Evolutionary conservation across 345 rosid species (phyloP).

Genomic region (Corchorus capsularis): DNA sequence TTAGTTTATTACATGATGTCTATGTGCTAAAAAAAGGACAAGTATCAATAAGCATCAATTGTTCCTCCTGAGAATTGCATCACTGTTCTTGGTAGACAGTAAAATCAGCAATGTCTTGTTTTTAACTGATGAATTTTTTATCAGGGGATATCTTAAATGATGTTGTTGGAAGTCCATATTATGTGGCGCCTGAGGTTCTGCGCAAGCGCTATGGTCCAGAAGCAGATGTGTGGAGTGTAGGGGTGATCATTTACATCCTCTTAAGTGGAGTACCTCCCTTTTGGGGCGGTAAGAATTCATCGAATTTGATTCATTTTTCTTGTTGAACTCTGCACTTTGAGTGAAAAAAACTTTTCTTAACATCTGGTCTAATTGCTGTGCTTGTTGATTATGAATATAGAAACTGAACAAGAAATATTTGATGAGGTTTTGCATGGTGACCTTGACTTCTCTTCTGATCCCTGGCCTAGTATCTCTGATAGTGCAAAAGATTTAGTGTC

Average conservation of each 20-base stretch:
- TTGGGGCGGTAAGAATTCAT: slow-evolving; percentile 72
- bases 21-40: not conserved
- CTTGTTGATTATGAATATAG: slow-evolving; percentile 29
- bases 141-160: slow-evolving; percentile 72
- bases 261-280: slow-evolving; percentile 89
- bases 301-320: not conserved
- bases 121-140: slow-evolving; percentile 4
- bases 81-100: not conserved
- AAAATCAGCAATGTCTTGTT: slow-evolving; percentile 17
- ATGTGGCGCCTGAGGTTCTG: slow-evolving; percentile 89
- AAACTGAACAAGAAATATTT: slow-evolving; percentile 79
- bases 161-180: slow-evolving; percentile 93
- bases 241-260: slow-evolving; percentile 84
- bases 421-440: slow-evolving; percentile 75
- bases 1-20: not conserved
- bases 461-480: slow-evolving; percentile 85
- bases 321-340: not conserved
- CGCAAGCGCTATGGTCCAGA: slow-evolving; percentile 70
- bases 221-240: slow-evolving; percentile 96
- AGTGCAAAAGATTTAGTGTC: slow-evolving; percentile 82
- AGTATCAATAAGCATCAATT: not conserved
- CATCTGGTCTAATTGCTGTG: not conserved
- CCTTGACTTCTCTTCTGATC: slow-evolving; percentile 77
- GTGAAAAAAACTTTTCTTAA: not conserved
- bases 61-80: not conserved